phyloP scores from a whole-genome alignment of 768 basidiomycete species.

The Suillus lakei region DNA sequence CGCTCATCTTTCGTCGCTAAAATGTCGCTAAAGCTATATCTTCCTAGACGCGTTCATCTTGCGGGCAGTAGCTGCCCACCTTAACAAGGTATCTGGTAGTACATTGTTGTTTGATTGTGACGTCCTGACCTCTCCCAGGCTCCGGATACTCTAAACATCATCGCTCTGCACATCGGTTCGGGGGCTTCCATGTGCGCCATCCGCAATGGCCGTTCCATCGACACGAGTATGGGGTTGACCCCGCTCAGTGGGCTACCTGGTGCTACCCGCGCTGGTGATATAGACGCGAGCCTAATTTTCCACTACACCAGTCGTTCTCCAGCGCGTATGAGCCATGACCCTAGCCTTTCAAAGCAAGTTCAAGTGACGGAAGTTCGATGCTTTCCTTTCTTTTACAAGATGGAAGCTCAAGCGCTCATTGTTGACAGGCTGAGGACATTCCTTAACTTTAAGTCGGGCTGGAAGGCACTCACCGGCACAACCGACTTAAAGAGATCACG shows the following conservation, averaged over 20 bases:
- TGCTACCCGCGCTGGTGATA: constrained; percentile 80
- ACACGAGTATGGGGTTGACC: constrained; percentile 93
- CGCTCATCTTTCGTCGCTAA: background rate
- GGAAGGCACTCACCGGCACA: constrained; percentile 79
- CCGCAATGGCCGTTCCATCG: constrained; percentile 70
- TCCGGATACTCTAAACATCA: constrained; percentile 63
- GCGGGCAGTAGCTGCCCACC: constrained; percentile 58
- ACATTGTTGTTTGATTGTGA: background rate
- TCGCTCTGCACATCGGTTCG: constrained; percentile 88
- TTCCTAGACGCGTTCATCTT: constrained; percentile 69
- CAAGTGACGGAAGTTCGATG: constrained; percentile 54
- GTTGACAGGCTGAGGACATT: constrained; percentile 67
- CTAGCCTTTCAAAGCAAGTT: constrained; percentile 47
- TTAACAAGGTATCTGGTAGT: constrained; percentile 51
- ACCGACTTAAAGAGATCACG: constrained; percentile 80
- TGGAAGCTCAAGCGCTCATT: constrained; percentile 7
- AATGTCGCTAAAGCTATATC: background rate
- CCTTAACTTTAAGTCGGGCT: constrained; percentile 76
- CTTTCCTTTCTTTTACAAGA: background rate
- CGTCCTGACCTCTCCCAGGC: constrained; percentile 34
- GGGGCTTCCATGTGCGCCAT: constrained; percentile 87
- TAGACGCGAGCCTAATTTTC: constrained; percentile 90
- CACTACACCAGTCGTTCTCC: constrained; percentile 66
- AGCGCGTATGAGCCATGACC: constrained; percentile 59
- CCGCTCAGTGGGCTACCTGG: constrained; percentile 89